phyloP scores from a whole-genome alignment of 805 yeast genomes.

The Barnettozyma botsteinii region DNA sequence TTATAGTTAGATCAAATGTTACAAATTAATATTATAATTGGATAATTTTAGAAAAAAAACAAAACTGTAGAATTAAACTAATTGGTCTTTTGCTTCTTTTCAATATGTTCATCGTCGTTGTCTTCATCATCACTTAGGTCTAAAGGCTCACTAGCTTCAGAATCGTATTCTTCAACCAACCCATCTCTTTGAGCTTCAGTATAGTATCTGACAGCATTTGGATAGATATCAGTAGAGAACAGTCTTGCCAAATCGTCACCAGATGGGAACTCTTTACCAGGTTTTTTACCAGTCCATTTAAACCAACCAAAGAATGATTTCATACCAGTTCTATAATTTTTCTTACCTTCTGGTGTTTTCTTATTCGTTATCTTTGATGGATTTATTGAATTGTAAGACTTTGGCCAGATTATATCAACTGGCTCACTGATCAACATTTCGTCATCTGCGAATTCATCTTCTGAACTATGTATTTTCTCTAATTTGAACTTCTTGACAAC shows the following conservation, averaged over 20 bases:
- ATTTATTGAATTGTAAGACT: slow-evolving; percentile 47
- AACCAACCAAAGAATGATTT: slow-evolving; percentile 86
- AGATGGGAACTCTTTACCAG: slow-evolving; percentile 69
- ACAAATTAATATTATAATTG: background rate
- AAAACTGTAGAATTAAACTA: background rate
- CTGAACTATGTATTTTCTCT: slow-evolving; percentile 24
- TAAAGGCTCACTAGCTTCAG: slow-evolving; percentile 51
- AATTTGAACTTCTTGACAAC: slow-evolving; percentile 56
- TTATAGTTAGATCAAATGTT: slow-evolving; percentile 1
- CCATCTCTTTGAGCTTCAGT: slow-evolving; percentile 67
- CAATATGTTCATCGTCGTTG: slow-evolving; percentile 2
- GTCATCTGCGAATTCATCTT: slow-evolving; percentile 43
- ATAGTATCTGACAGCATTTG: slow-evolving; percentile 79
- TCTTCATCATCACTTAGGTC: slow-evolving; percentile 25
- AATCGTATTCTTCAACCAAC: slow-evolving; percentile 47
- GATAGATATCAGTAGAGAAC: slow-evolving; percentile 74
- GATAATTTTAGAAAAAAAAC: background rate
- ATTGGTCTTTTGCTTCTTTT: slow-evolving; percentile 3
- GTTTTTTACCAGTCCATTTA: slow-evolving; percentile 72
- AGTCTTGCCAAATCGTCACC: slow-evolving; percentile 76
- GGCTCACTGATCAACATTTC: slow-evolving; percentile 50
- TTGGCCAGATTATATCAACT: slow-evolving; percentile 65
- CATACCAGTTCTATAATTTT: slow-evolving; percentile 63
- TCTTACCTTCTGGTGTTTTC: slow-evolving; percentile 50
- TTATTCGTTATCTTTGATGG: slow-evolving; percentile 45